phyloP scores from a whole-genome alignment of 352 stramenopile species.

The Thraustochytrium striatum region DNA sequence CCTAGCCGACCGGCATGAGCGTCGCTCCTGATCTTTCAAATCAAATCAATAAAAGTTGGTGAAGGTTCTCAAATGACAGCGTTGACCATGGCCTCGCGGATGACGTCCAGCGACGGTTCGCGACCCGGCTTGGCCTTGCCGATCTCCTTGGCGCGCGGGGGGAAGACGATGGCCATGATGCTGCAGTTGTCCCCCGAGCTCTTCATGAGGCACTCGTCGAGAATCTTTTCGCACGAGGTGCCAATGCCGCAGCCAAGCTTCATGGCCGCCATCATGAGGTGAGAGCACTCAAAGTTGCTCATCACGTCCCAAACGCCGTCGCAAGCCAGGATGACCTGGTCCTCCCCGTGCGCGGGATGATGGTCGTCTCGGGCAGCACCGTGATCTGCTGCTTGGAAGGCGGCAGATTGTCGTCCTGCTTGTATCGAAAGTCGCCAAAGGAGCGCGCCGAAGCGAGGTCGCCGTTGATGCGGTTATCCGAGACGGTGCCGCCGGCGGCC shows the following conservation, averaged over 20 bases:
- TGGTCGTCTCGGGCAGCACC: slow-evolving; percentile 37
- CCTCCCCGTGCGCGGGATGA: slow-evolving; percentile 55
- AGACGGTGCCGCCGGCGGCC: slow-evolving; percentile 65
- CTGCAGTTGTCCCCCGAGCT: slow-evolving; percentile 45
- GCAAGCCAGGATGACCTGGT: slow-evolving; percentile 80
- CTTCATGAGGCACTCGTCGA: slow-evolving; percentile 47
- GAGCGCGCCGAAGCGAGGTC: slow-evolving; percentile 68
- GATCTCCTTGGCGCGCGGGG: slow-evolving; percentile 31
- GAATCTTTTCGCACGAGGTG: slow-evolving; percentile 39
- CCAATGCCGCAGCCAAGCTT: slow-evolving; percentile 36
- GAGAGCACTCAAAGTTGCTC: slow-evolving; percentile 76
- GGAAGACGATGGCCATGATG: slow-evolving; percentile 35
- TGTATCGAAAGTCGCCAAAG: slow-evolving; percentile 74
- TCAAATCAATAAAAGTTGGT: no score
- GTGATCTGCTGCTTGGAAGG: slow-evolving; percentile 47
- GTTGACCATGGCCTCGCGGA: slow-evolving; percentile 33
- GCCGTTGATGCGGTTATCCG: slow-evolving; percentile 66
- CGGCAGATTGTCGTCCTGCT: slow-evolving; percentile 58
- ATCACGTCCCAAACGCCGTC: slow-evolving; percentile 91
- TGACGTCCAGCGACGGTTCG: slow-evolving; percentile 28
- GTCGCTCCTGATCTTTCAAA: no score
- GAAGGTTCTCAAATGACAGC: slow-evolving; percentile 42
- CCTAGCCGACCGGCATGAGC: no score
- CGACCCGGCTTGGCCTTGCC: slow-evolving; percentile 43
- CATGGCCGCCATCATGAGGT: slow-evolving; percentile 63